Percentiles rank a stretch among this genome's conserved stretches.
Evolutionary conservation across 1,139 yeast genomes (phyloP).

Genomic region (Pichia sp.): DNA sequence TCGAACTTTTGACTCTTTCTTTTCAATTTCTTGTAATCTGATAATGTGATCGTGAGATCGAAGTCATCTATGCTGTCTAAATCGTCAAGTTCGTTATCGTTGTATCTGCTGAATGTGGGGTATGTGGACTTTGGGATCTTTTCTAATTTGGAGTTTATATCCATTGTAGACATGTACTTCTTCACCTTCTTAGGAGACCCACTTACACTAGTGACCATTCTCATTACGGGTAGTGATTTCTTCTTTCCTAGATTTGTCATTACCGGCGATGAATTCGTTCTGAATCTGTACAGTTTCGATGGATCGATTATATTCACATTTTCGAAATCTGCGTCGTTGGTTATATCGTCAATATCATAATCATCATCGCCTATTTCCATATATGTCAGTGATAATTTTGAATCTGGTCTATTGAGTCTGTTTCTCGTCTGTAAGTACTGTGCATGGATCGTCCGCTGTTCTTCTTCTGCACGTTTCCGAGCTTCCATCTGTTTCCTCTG

Average conservation of each 20-base stretch:
- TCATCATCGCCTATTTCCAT: not conserved
- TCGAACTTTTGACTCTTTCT: conserved; percentile 27
- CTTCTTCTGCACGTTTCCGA: conserved; percentile 18
- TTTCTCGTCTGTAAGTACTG: not conserved
- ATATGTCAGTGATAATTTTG: not conserved
- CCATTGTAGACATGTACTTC: conserved; percentile 29
- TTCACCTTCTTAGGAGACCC: conserved; percentile 26
- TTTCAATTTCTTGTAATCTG: conserved; percentile 26
- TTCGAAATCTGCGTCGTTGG: conserved; percentile 27
- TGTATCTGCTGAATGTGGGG: not conserved
- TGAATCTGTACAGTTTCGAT: conserved; percentile 8
- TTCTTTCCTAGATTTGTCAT: conserved; percentile 20
- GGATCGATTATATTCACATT: conserved; percentile 17
- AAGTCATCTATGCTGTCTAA: conserved; percentile 23
- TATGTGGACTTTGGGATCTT: not conserved
- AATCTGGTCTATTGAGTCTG: conserved; percentile 3
- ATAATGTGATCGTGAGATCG: conserved; percentile 28
- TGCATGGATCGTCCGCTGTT: conserved; percentile 8
- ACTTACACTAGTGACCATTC: conserved; percentile 5
- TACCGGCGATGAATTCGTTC: conserved; percentile 8
- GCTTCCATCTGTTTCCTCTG: conserved; percentile 21
- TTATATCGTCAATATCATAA: conserved; percentile 23
- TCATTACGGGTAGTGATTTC: conserved; percentile 28
- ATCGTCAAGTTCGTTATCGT: conserved; percentile 23
- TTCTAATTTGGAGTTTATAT: conserved; percentile 16